Evolutionary conservation across 2,329 filamentous ascomycete species (phyloP), one percentile per base, ranked within the genome.

Genomic region (Saccharata proteae): DNA sequence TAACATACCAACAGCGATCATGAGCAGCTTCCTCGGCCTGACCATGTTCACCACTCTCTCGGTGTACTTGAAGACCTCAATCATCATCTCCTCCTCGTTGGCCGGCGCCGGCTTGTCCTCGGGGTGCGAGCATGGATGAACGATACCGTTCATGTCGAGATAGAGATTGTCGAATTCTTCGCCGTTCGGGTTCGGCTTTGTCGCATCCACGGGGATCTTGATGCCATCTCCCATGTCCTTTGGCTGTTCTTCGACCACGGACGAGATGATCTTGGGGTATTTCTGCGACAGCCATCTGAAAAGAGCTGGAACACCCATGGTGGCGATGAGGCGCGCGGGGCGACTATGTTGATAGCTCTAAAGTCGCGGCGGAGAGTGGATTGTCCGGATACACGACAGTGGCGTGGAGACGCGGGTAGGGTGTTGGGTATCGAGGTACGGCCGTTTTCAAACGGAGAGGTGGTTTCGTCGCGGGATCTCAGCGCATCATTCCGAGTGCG

Each of bases 21-120:
- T 90, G 34, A 98, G 71, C 29, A 98, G 64, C 61, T 94, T 96
- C 45, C 90, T 77, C 7, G 90, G 90, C 38, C 90, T 81, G 42
- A 93, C 88, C 88, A 98, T 98, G 55, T 93, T 94, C 43, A 98
- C 83, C 15, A 98, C 86, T 38, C 90, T 80, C 52, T 98, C 86
- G n/a, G 90, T 98, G 59, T 98, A 98, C 52, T 80, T 83, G 67
- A 98, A 98, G 39, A 98, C 77, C 51, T 92, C 92, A 46, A 94
- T 56, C 90, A 98, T 98, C 90, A 98, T 98, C 61, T 96, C 90
- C 55, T 93, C 84, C 62, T 98, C 90, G 38, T 90, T 88, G 49
- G 79, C 80, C 8, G 90, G 90, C 4, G 90, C 75, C 2, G 90
- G 85, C 40, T 76, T 75, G 49, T 96, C 88, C 56, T 98, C 90